A percentile compares a stretch with the other conserved stretches of the same genome.
phyloP scores from a whole-genome alignment of 768 basidiomycete genomes.

The Cystobasidium ongulense region DNA sequence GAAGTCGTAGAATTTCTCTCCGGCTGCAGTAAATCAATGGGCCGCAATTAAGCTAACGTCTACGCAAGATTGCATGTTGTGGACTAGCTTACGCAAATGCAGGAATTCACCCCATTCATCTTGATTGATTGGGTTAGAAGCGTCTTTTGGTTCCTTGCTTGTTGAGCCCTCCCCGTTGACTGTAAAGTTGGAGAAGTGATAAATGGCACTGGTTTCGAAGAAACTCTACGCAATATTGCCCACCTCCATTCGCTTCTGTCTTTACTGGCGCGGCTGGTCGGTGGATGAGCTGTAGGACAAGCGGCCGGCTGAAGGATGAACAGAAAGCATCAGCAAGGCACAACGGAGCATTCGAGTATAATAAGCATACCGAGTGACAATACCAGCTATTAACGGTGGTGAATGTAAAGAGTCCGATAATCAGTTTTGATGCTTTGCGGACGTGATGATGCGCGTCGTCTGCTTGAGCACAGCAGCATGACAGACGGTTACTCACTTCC shows the following conservation, averaged over 20 bases:
- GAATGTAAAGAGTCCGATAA: too few relatives aligned
- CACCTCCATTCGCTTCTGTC: conserved; percentile 30
- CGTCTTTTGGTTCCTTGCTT: conserved; percentile 29
- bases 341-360: background rate
- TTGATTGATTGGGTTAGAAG: conserved; percentile 70
- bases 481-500: conserved; percentile 51
- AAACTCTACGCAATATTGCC: background rate
- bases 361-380: conserved; percentile 15
- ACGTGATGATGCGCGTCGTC: too few relatives aligned
- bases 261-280: conserved; percentile 53
- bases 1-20: conserved; percentile 97
- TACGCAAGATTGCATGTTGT: background rate
- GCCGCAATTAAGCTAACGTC: background rate
- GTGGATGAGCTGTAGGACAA: conserved; percentile 94
- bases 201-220: too few relatives aligned
- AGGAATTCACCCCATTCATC: conserved; percentile 99
- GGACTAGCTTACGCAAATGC: conserved; percentile 44
- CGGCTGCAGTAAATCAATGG: conserved; percentile 58
- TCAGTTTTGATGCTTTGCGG: too few relatives aligned
- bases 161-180: background rate
- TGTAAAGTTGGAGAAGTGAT: too few relatives aligned
- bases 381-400: conserved; percentile 25
- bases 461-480: too few relatives aligned
- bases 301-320: conserved; percentile 53
- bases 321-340: background rate